Evolutionary conservation across 2,329 filamentous ascomycete species (phyloP).

Genomic region (Scopulariopsis brevicaulis): DNA sequence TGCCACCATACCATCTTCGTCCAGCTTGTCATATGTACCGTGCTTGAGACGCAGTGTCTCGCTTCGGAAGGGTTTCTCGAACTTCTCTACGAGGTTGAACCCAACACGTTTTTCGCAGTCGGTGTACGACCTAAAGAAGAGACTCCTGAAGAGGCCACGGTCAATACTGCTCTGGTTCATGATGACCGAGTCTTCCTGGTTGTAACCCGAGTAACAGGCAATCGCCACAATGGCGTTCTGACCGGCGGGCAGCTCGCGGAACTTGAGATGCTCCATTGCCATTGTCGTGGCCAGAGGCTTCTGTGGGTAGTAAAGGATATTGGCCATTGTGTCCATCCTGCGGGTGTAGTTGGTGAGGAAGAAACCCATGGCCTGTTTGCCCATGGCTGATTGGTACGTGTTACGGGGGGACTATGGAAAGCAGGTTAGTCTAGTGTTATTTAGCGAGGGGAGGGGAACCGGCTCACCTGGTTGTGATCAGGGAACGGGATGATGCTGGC

Average conservation of each 20-base stretch:
- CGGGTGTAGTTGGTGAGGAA: conserved; percentile 95
- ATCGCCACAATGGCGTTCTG: conserved; percentile 99
- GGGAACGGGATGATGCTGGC: conserved; percentile 99
- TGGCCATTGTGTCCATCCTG: conserved; percentile 99
- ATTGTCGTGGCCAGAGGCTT: conserved; percentile 91
- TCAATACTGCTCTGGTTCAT: conserved; percentile 99
- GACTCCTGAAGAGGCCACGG: conserved; percentile 88
- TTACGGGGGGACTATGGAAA: conserved; percentile 78
- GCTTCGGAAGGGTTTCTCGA: conserved; percentile 84
- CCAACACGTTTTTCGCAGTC: conserved; percentile 96
- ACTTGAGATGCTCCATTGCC: conserved; percentile 98
- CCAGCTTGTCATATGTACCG: conserved; percentile 93
- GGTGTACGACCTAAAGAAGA: conserved; percentile 96
- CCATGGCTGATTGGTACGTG: conserved; percentile 98
- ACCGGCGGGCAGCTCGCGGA: conserved; percentile 90
- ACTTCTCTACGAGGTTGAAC: conserved; percentile 82
- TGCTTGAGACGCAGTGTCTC: conserved; percentile 90
- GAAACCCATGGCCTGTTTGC: conserved; percentile 99
- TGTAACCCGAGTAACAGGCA: conserved; percentile 94
- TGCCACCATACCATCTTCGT: conserved; percentile 89
- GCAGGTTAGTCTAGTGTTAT: conserved; percentile 17
- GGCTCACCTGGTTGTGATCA: conserved; percentile 78
- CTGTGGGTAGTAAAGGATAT: conserved; percentile 97
- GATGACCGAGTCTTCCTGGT: conserved; percentile 99
- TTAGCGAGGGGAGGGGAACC: neutral